Base-by-base conservation (phyloP, 768 basidiomycete genomes). In the Gymnopilus dilepis region DNA sequence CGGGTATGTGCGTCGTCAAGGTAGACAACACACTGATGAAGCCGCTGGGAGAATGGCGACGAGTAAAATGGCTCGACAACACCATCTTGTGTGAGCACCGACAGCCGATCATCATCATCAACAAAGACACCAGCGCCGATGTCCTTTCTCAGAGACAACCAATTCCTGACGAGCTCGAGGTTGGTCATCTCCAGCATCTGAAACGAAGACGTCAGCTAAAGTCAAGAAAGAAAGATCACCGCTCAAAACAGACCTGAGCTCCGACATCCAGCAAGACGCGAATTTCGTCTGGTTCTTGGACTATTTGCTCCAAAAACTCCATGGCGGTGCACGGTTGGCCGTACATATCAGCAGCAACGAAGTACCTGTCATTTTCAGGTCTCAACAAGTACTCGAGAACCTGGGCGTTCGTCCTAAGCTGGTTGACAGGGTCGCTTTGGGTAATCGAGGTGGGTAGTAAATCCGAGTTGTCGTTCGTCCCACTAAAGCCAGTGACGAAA, bases 1-100 rank as follows among this genome's bases (percentile, higher is more conserved):
- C 84, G 58, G n/a, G 77, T 80, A 60, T 85, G 84, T 0, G 82
- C 80, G 48, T 86, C 84, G 50, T 86, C 84, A 0, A 86, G 78
- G 61, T 86, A 86, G 3, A 85, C 67, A 3, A 81, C 59, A 33
- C 81, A 82, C 56, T 74, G 69, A 7, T 74, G 68, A 7, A 81
- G 66, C 43, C 73, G 74, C 19, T 74, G 64, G 11, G 63, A 67
- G 65, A 72, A 82, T 12, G 75, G 69, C 0, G 83, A 82, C 6
- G 75, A 73, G 6, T 67, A 51, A 15, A 85, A 67, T 7, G 73
- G 67, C 54, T 81, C 76, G 5, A 72, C 63, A 2, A 52, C 58
- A 0, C 75, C 76, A 61, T 82, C 79, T 3, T 73, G 77, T 2
- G 68, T 73, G 48, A 81, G 59, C 45, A 78, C 76, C 33, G 43